Evolutionary conservation across 202 grass and related monocot genomes (phyloP), one percentile per base, ranked within the genome.

Genomic region (Schoenoplectus tabernaemontani): DNA sequence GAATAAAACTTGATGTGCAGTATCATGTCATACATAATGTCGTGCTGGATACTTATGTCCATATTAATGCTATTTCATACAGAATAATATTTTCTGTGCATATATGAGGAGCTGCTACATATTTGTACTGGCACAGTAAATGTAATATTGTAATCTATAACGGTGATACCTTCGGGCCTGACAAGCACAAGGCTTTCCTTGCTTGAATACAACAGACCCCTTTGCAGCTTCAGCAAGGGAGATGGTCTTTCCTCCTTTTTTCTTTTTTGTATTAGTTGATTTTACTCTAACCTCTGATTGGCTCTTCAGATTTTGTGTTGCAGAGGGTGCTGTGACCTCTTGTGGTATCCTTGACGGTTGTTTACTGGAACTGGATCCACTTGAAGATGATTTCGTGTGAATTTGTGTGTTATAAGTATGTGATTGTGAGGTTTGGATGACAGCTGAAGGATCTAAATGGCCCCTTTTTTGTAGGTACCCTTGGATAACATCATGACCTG

Each of bases 101-200:
- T 34, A 33, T 33, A 53, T 43, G 26, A 12, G 65, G 7, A 74
- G 34, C 46, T 19, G 70, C 6, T 74, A 74, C 12, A 71, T 48
- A 71, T 26, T 7, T 46, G 42, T 48, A 28, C 70, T n/a, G 54
- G 26, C 19, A 3, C 46, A 9, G 24, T 67, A 22, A 42, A n/a
- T n/a, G n/a, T n/a, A n/a, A n/a, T n/a, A n/a, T n/a, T 11, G n/a
- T 42, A n/a, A 42, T 67, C 34, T 42, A 67, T 41, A 41, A 42
- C 16, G 42, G 42, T 81, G 83, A 82, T 94, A 92, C 80, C 86
- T 91, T 44, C 95, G 95, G 37, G 95, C 95, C 86, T 98, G 95
- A 78, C 95, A 98, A 22, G 91, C 87, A 83, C 95, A 98, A 68
- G 91, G 91, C 43, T 98, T 94, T 12, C 95, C 95, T 87, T 98